Evolutionary conservation across 2,329 filamentous ascomycete genomes (phyloP).

Genomic region (Aspergillus unguis): DNA sequence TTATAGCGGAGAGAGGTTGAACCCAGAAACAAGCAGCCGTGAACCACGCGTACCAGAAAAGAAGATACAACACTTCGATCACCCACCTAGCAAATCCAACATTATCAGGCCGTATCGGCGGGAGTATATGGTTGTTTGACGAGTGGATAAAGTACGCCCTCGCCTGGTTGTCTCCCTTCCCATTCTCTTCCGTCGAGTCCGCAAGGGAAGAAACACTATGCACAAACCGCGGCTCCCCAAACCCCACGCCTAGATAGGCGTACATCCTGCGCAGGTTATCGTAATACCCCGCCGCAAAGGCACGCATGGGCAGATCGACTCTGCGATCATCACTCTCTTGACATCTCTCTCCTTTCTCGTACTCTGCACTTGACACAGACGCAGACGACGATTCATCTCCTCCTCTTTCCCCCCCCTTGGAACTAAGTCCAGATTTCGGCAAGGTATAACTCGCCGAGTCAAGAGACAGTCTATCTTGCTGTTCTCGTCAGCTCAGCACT

Average conservation of each 20-base stretch:
- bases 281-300: conserved; percentile 54
- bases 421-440: not conserved
- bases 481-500: not conserved
- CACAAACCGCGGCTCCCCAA: conserved; percentile 49
- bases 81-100: conserved; percentile 6
- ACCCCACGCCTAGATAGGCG: conserved; percentile 50
- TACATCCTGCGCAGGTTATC: conserved; percentile 56
- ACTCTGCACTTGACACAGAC: not conserved
- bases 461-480: conserved; percentile 12
- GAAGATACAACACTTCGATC: conserved; percentile 6
- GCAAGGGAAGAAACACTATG: conserved; percentile 47
- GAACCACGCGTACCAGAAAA: conserved; percentile 17
- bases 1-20: not conserved
- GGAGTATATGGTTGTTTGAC: conserved; percentile 15
- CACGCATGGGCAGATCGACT: conserved; percentile 52
- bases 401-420: too few relatives aligned
- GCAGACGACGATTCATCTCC: too few relatives aligned
- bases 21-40: conserved; percentile 15
- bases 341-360: conserved; percentile 3
- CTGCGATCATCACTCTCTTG: conserved; percentile 17
- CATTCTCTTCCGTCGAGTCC: not conserved
- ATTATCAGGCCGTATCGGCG: conserved; percentile 7
- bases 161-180: not conserved
- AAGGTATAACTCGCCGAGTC: conserved; percentile 11
- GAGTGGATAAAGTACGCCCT: conserved; percentile 12